These are phyloP conservation scores for Selaginella tamariscina DNA, from an alignment of 75 land plant genomes.

Conservation along the genomic window DNA sequence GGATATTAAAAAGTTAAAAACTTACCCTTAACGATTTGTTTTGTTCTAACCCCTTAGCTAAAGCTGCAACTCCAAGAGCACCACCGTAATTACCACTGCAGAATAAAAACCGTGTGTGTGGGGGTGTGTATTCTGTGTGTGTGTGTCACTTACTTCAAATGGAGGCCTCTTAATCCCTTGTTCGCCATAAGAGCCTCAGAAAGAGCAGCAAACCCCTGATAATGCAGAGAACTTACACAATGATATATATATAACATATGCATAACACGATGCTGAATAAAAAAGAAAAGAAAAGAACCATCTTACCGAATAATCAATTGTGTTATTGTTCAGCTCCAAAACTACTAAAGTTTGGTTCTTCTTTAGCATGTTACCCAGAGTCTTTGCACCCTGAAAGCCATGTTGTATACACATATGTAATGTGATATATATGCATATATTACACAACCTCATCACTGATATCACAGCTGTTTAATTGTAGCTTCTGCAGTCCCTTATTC, in stretches of 20 bases:
- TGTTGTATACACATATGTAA: background rate
- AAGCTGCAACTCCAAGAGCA: constrained; percentile 76
- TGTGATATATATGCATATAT: background rate
- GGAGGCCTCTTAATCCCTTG: constrained; percentile 44
- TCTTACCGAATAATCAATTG: constrained; percentile 79
- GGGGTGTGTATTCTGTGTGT: too few relatives aligned
- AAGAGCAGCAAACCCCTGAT: constrained; percentile 85
- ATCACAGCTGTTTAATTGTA: constrained; percentile 72
- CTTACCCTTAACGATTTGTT: constrained; percentile 76
- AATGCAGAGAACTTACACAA: constrained; percentile 7
- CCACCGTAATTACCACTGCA: constrained; percentile 99
- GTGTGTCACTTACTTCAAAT: constrained; percentile 76
- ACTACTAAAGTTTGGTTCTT: constrained; percentile 54
- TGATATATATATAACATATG: background rate
- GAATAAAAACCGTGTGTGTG: too few relatives aligned
- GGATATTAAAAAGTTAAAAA: background rate
- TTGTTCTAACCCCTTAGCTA: constrained; percentile 88
- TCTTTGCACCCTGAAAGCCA: constrained; percentile 77
- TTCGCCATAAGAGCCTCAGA: constrained; percentile 77
- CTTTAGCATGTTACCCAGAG: constrained; percentile 77
- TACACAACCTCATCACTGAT: constrained; percentile 80
- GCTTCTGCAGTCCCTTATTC: constrained; percentile 58
- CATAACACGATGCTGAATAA: background rate
- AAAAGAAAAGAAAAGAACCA: background rate
- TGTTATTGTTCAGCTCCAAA: constrained; percentile 89